Conservation (phyloP, 108 stramenopile genomes). For the Skeletonema costatum region DNA sequence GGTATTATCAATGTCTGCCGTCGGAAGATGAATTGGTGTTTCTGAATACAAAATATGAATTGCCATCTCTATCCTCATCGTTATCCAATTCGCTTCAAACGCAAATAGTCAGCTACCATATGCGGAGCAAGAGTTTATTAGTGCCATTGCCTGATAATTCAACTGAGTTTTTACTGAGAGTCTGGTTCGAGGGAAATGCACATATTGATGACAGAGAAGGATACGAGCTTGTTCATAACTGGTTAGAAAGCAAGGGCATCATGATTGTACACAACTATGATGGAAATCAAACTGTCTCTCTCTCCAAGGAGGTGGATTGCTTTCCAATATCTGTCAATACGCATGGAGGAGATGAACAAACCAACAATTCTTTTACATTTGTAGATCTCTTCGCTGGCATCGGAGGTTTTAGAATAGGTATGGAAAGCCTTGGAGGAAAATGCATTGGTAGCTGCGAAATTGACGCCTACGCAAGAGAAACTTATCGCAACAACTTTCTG, state of each 20-base stretch:
- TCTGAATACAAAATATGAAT: constrained; percentile 7
- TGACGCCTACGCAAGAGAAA: constrained; percentile 16
- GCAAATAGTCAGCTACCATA: background rate
- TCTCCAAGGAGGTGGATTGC: constrained; percentile 24
- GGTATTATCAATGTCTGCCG: constrained; percentile 13
- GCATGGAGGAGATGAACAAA: background rate
- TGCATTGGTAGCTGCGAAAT: constrained; percentile 31
- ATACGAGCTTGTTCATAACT: constrained; percentile 2
- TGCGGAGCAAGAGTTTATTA: constrained; percentile 21
- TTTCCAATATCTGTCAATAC: background rate
- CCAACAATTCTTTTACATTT: constrained; percentile 25
- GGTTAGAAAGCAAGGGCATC: constrained; percentile 4
- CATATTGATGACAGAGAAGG: background rate
- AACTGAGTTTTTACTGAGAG: constrained; percentile 15
- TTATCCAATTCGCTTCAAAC: background rate
- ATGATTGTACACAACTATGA: constrained; percentile 21
- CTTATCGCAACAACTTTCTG: constrained; percentile 26
- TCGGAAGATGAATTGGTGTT: constrained; percentile 23
- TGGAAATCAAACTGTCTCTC: constrained; percentile 15
- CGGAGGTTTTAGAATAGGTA: constrained; percentile 36
- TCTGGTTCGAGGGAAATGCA: background rate
- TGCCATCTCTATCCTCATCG: background rate
- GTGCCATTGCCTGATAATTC: constrained; percentile 31
- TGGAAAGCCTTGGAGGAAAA: constrained; percentile 23
- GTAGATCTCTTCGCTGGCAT: constrained; percentile 46